phyloP scores from a whole-genome alignment of 2,329 filamentous ascomycete genomes.

The Cladosporium colombiae region DNA sequence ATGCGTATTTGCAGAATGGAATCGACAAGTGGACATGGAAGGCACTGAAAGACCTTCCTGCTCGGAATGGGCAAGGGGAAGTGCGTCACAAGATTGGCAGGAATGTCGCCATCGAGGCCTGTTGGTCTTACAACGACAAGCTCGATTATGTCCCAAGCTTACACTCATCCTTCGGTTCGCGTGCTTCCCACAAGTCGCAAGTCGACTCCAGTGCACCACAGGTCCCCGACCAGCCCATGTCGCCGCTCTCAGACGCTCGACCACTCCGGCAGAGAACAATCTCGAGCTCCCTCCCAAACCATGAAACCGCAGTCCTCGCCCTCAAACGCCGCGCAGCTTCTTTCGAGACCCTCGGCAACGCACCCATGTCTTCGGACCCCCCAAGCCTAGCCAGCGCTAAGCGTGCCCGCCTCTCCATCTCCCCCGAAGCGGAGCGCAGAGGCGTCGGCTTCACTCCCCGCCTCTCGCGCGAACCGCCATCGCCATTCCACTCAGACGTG shows the following conservation, averaged over 20 bases:
- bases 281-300: conserved; percentile 34
- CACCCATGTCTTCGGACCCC: conserved; percentile 26
- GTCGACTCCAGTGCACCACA: conserved; percentile 27
- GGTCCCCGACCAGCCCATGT: conserved; percentile 37
- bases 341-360: conserved; percentile 33
- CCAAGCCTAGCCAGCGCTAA: conserved; percentile 32
- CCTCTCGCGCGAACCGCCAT: conserved; percentile 47
- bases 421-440: conserved; percentile 47
- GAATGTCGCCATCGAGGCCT: conserved; percentile 40
- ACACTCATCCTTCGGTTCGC: conserved; percentile 49
- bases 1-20: conserved; percentile 70
- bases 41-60: conserved; percentile 62
- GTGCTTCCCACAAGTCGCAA: conserved; percentile 34
- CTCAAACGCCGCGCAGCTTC: conserved; percentile 37
- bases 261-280: conserved; percentile 27
- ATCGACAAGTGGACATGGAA: conserved; percentile 71
- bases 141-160: conserved; percentile 60
- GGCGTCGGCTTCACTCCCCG: conserved; percentile 44
- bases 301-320: conserved; percentile 23
- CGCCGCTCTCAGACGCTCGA: conserved; percentile 35
- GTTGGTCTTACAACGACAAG: conserved; percentile 67
- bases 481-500: conserved; percentile 42
- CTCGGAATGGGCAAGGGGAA: conserved; percentile 49
- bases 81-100: conserved; percentile 58
- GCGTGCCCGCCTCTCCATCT: conserved; percentile 57